These are phyloP conservation scores for Lagerstroemia speciosa DNA, from an alignment of 345 rosid genomes.

Conservation along the genomic window DNA sequence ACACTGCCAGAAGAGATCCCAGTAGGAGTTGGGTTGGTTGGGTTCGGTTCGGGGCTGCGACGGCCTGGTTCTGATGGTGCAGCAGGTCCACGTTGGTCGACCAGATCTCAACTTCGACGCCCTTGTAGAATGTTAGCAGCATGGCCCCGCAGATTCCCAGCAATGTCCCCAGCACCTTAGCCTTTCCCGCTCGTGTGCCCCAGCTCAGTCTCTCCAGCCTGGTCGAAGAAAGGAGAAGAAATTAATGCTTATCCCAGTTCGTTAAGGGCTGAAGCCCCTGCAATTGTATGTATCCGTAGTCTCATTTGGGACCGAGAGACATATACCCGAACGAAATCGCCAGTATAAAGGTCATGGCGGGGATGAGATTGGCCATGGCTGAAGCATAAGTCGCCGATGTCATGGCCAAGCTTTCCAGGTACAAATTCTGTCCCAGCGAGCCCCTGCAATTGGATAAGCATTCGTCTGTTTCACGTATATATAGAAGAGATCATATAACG, in stretches of 20 bases:
- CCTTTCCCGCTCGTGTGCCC: constrained; percentile 26
- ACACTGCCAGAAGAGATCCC: constrained; percentile 23
- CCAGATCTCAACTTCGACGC: constrained; percentile 20
- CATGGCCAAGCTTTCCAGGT: constrained; percentile 30
- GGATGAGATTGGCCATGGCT: constrained; percentile 39
- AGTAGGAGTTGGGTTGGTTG: not conserved
- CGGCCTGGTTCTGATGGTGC: constrained; percentile 3
- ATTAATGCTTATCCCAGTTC: not conserved
- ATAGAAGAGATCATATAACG: not conserved
- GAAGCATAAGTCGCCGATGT: constrained; percentile 48
- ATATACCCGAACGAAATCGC: constrained; percentile 36
- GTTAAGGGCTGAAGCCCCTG: too few relatives aligned
- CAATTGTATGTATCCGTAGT: too few relatives aligned
- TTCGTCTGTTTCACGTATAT: not conserved
- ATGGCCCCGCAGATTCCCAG: constrained; percentile 49
- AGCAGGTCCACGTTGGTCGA: constrained; percentile 32
- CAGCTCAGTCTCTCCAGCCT: constrained; percentile 42
- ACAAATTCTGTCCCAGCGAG: constrained; percentile 24
- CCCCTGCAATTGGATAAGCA: constrained; percentile 16
- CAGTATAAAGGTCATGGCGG: constrained; percentile 40
- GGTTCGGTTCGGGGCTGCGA: not conserved
- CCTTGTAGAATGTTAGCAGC: constrained; percentile 49
- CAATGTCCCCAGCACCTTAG: constrained; percentile 45
- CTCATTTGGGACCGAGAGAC: too few relatives aligned
- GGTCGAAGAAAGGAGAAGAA: not conserved